Conservation (phyloP, 106 monocot species). For the Dioscorea alata region DNA sequence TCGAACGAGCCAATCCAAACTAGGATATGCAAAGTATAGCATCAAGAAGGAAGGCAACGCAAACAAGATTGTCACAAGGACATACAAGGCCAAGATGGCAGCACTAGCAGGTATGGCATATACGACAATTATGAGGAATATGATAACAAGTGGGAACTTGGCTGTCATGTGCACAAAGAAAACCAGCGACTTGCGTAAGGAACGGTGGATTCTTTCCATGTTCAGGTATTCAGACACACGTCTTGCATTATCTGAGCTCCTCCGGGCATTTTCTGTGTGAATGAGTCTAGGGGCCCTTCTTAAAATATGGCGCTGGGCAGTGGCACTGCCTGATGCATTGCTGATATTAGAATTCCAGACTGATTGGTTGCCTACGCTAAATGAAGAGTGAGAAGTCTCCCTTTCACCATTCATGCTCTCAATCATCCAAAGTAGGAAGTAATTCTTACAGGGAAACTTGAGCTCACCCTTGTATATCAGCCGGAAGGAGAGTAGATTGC, state of each 20-base stretch:
- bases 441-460: constrained; percentile 38
- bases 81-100: constrained; percentile 30
- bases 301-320: background rate
- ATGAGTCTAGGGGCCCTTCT: constrained; percentile 4
- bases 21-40: constrained; percentile 27
- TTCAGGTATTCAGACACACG: constrained; percentile 13
- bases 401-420: constrained; percentile 48
- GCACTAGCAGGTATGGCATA: constrained; percentile 53
- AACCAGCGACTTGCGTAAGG: constrained; percentile 28
- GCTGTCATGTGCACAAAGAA: constrained; percentile 39
- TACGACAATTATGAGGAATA: constrained; percentile 40
- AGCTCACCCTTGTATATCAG: constrained; percentile 30
- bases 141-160: constrained; percentile 40
- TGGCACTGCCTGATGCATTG: background rate
- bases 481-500: constrained; percentile 30
- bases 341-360: constrained; percentile 13
- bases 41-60: constrained; percentile 34
- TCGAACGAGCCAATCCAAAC: constrained; percentile 32
- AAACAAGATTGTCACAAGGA: constrained; percentile 37
- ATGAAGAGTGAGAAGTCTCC: constrained; percentile 12
- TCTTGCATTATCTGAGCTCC: background rate
- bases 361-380: constrained; percentile 5
- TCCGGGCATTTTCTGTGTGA: constrained; percentile 6
- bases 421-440: constrained; percentile 47
- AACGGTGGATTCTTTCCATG: constrained; percentile 27